Conservation (phyloP, 257 asterid species). For the Penstemon davidsonii region DNA sequence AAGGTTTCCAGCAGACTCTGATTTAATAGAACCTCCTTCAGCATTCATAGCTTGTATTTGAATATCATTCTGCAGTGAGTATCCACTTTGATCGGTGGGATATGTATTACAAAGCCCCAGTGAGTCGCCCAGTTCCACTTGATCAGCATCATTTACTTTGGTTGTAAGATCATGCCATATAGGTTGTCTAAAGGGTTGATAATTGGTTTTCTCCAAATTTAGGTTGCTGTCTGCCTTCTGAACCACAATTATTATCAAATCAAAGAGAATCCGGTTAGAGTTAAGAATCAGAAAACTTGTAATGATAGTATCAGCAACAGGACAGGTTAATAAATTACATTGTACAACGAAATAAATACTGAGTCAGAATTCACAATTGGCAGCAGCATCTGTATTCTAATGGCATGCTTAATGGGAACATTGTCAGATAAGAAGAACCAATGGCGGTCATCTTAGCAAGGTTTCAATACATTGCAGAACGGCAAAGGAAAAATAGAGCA, state of each 20-base stretch:
- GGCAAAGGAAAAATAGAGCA: neutral
- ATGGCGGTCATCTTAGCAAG: constrained; percentile 1
- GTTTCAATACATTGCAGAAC: constrained; percentile 14
- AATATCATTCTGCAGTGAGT: constrained; percentile 42
- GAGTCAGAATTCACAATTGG: neutral
- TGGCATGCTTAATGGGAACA: constrained; percentile 15
- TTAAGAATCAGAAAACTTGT: constrained; percentile 25
- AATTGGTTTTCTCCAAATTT: constrained; percentile 30
- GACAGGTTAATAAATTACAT: neutral
- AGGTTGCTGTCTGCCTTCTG: constrained; percentile 40
- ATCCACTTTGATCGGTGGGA: constrained; percentile 41
- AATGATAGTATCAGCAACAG: constrained; percentile 1
- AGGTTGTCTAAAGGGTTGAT: constrained; percentile 30
- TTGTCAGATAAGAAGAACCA: constrained; percentile 1
- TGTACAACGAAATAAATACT: neutral
- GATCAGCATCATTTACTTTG: constrained; percentile 40
- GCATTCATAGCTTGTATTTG: constrained; percentile 37
- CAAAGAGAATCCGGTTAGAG: constrained; percentile 49
- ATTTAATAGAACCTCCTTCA: constrained; percentile 40
- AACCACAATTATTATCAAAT: constrained; percentile 54
- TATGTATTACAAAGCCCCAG: constrained; percentile 36
- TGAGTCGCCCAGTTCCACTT: constrained; percentile 38
- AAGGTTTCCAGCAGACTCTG: constrained; percentile 42
- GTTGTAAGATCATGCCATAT: constrained; percentile 35
- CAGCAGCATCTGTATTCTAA: neutral